phyloP scores from a whole-genome alignment of 2,329 filamentous ascomycete species.

The Ilyonectria sp. region DNA sequence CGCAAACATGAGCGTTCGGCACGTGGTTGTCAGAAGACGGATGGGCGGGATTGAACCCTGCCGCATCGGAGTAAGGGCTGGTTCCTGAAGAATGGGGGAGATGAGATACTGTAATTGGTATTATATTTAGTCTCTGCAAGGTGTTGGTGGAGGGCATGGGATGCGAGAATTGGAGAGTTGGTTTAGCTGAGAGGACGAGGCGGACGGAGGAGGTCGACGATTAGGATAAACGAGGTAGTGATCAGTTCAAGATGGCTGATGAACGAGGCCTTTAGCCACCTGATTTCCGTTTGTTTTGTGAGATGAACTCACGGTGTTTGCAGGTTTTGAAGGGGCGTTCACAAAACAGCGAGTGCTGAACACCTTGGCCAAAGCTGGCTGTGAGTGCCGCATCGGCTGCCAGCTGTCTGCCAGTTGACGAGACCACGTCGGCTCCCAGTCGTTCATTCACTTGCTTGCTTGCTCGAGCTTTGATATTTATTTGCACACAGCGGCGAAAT shows the following conservation, averaged over 20 bases:
- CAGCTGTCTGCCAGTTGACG: conserved; percentile 15
- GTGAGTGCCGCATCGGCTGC: background rate
- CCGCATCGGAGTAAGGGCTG: conserved; percentile 25
- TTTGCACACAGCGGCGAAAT: background rate
- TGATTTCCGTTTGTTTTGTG: background rate
- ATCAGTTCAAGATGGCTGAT: conserved; percentile 6
- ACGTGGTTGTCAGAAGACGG: conserved; percentile 4
- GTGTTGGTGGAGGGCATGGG: conserved; percentile 6
- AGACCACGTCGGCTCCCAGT: background rate
- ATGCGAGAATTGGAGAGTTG: background rate
- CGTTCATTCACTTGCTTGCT: background rate
- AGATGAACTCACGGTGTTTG: background rate
- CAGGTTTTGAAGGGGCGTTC: background rate
- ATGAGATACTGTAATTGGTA: conserved; percentile 1
- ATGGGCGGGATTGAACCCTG: conserved; percentile 6
- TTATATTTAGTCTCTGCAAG: conserved; percentile 4
- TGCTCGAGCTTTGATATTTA: background rate
- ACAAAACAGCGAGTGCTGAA: background rate
- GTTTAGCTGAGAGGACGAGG: background rate
- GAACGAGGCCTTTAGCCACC: conserved; percentile 7
- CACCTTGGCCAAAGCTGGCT: background rate
- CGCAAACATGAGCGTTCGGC: background rate
- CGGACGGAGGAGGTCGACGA: background rate
- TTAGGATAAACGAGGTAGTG: conserved; percentile 7
- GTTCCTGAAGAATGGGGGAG: conserved; percentile 23